Percentiles rank a stretch among this genome's conserved stretches.
Conservation (phyloP, 1,284 basidiomycete genomes). For the Pascua guehoae region DNA sequence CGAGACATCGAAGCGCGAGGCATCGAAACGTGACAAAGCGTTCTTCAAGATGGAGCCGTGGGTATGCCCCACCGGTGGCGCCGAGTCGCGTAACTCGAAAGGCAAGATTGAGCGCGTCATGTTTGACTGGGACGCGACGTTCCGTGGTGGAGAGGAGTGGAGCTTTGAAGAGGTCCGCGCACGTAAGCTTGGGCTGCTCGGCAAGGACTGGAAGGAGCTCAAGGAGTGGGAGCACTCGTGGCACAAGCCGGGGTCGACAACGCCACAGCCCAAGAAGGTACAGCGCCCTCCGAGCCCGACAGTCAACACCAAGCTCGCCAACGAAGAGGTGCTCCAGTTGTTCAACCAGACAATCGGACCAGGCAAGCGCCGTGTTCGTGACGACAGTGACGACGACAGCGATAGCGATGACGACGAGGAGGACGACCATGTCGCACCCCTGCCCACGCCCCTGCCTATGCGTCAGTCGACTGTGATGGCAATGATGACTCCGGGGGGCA, state of each 20-base stretch:
- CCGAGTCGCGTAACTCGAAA: constrained; percentile 32
- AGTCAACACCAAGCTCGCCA: constrained; percentile 81
- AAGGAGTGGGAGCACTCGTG: constrained; percentile 44
- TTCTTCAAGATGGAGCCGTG: constrained; percentile 27
- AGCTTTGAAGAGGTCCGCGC: constrained; percentile 50
- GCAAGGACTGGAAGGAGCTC: constrained; percentile 42
- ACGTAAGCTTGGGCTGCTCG: constrained; percentile 41
- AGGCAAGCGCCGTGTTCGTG: constrained; percentile 46
- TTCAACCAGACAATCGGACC: constrained; percentile 70
- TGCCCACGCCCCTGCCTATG: constrained; percentile 41
- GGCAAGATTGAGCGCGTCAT: constrained; percentile 47
- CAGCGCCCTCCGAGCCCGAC: constrained; percentile 61
- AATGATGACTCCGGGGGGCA: constrained; percentile 37
- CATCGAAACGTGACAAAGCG: constrained; percentile 8
- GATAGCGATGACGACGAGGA: constrained; percentile 48
- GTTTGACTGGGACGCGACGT: constrained; percentile 49
- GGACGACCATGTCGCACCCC: constrained; percentile 28
- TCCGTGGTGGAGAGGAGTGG: constrained; percentile 47
- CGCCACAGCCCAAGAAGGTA: constrained; percentile 31
- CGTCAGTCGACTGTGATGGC: constrained; percentile 16
- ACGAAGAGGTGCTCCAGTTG: constrained; percentile 89
- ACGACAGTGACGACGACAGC: constrained; percentile 41
- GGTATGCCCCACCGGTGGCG: constrained; percentile 44
- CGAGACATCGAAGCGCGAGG: too few species aligned
- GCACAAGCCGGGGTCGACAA: constrained; percentile 44